Conservation (phyloP, 768 basidiomycete species). For the Lanmaoa pseudosensibilis region DNA sequence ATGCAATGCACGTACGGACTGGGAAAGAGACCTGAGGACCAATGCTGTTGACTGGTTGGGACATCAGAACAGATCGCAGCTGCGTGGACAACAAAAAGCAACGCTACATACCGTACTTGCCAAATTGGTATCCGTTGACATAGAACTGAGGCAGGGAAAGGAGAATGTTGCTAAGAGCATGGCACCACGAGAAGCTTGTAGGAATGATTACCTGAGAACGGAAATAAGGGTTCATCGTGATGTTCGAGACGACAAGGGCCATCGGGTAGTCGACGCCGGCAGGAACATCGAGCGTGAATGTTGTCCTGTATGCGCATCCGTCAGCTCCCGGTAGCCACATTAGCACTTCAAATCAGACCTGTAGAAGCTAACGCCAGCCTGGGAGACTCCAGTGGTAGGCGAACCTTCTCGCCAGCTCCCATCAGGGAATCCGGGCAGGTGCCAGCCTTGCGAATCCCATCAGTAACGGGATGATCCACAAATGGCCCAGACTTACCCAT, state of each 20-base stretch:
- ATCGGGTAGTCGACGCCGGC: constrained; percentile 49
- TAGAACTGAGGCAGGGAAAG: constrained; percentile 16
- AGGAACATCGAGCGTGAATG: constrained; percentile 46
- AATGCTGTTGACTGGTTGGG: constrained; percentile 21
- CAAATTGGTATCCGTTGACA: constrained; percentile 29
- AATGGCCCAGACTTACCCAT: constrained; percentile 30
- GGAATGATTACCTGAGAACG: constrained; percentile 29
- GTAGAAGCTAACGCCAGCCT: constrained; percentile 50
- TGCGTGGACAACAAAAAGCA: no score
- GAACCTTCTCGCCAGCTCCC: constrained; percentile 42
- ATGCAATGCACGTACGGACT: constrained; percentile 19
- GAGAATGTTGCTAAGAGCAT: background rate
- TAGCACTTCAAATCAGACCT: constrained; percentile 29
- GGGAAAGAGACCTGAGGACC: constrained; percentile 28
- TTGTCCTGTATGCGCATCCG: constrained; percentile 15
- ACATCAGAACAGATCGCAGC: background rate
- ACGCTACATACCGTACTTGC: constrained; percentile 23
- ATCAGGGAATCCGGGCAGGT: constrained; percentile 57
- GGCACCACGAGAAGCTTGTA: background rate
- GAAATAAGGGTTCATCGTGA: constrained; percentile 44
- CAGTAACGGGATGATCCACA: background rate
- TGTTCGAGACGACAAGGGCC: constrained; percentile 44
- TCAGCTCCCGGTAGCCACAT: background rate
- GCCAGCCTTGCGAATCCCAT: constrained; percentile 41
- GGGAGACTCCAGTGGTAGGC: constrained; percentile 42